Evolutionary conservation across 1,284 basidiomycete genomes (phyloP).

Genomic region (Cutaneotrichosporon spelunceum): DNA sequence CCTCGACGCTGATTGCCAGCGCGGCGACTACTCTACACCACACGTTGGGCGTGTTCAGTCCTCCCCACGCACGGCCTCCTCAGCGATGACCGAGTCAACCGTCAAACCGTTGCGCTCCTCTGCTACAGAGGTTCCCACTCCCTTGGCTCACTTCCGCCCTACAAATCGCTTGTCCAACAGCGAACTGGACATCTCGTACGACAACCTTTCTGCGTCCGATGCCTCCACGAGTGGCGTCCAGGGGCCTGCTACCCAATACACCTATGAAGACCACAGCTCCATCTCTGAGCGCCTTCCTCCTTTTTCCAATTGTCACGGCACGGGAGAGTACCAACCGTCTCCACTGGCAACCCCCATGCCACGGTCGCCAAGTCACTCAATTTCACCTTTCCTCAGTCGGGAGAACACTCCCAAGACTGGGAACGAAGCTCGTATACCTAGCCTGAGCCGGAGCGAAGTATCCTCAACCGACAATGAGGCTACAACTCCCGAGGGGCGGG

Average conservation of each 20-base stretch:
- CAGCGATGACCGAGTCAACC: constrained; percentile 7
- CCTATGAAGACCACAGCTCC: constrained; percentile 2
- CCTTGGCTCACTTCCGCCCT: background rate
- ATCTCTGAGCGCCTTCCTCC: constrained; percentile 4
- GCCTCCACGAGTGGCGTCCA: background rate
- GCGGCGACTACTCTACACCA: background rate
- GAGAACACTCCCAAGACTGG: background rate
- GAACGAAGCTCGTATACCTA: constrained; percentile 31
- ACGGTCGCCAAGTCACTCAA: background rate
- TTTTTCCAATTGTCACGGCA: background rate
- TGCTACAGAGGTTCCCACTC: background rate
- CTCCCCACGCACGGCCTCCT: constrained; percentile 1
- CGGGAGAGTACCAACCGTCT: background rate
- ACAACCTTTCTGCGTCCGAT: background rate
- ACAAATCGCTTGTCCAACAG: background rate
- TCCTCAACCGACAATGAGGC: constrained; percentile 39
- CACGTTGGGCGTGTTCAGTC: background rate
- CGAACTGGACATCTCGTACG: background rate
- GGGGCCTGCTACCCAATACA: background rate
- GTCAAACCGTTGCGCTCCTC: background rate
- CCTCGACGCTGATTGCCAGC: background rate
- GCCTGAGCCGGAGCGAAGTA: constrained; percentile 43
- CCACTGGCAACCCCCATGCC: background rate
- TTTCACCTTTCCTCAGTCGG: background rate
- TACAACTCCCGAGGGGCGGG: constrained; percentile 43